phyloP scores from a whole-genome alignment of 164 flowering plant genomes.

The Liriodendron chinense region DNA sequence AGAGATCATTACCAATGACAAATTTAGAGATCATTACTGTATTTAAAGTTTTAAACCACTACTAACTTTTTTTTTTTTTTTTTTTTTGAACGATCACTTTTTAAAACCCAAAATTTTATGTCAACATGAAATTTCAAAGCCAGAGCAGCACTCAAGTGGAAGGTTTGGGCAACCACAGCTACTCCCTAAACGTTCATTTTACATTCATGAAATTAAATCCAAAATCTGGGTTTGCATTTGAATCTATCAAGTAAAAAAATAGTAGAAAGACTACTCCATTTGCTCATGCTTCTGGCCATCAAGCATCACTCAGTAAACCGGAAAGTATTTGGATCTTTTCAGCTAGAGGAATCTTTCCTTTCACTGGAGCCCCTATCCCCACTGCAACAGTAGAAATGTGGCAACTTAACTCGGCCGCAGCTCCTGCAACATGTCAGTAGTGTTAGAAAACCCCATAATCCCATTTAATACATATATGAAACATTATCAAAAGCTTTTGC shows the following conservation, averaged over 20 bases:
- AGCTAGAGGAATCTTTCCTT: not conserved
- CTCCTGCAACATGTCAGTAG: conserved; percentile 41
- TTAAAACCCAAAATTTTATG: no score
- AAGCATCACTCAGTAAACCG: not conserved
- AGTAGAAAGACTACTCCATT: not conserved
- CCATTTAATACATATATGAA: not conserved
- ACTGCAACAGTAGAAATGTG: conserved; percentile 91
- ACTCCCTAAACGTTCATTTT: not conserved
- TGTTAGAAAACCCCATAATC: not conserved
- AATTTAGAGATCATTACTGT: no score
- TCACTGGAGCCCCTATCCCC: conserved; percentile 11
- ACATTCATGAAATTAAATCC: not conserved
- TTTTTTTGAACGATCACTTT: no score
- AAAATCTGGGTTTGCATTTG: not conserved
- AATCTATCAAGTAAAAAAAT: not conserved
- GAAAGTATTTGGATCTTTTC: not conserved
- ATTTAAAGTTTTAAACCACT: no score
- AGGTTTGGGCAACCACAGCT: not conserved
- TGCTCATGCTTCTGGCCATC: not conserved
- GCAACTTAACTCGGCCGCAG: conserved; percentile 84
- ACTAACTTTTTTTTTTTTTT: no score
- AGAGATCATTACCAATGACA: no score
- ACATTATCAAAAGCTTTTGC: not conserved
- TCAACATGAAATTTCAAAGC: not conserved
- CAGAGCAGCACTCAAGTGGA: not conserved